Evolutionary conservation across 2,329 filamentous ascomycete species (phyloP).

Genomic region (Metarhizium brunneum): DNA sequence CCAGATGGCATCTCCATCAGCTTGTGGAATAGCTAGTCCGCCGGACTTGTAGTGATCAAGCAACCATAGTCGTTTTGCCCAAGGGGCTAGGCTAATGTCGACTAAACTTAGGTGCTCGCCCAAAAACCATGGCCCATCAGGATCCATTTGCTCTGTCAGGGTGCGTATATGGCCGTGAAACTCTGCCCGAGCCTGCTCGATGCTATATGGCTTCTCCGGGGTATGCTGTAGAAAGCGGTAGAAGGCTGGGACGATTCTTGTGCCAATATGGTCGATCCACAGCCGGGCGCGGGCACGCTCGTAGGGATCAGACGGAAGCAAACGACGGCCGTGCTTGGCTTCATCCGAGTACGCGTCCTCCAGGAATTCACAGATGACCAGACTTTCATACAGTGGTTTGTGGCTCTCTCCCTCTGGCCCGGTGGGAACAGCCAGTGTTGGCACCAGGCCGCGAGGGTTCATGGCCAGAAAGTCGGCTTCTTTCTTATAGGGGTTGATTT

Average conservation of each 20-base stretch:
- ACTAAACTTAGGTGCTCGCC: conserved; percentile 55
- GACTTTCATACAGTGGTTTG: conserved; percentile 63
- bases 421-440: conserved; percentile 49
- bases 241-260: conserved; percentile 58
- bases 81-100: conserved; percentile 64
- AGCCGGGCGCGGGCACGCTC: conserved; percentile 55
- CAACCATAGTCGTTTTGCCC: conserved; percentile 62
- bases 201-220: conserved; percentile 33
- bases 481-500: conserved; percentile 73
- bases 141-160: conserved; percentile 53
- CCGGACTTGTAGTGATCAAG: conserved; percentile 65
- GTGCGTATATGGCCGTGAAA: conserved; percentile 50
- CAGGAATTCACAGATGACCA: conserved; percentile 65
- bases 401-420: conserved; percentile 19
- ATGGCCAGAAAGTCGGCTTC: conserved; percentile 56
- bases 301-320: conserved; percentile 56
- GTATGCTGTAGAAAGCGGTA: conserved; percentile 54
- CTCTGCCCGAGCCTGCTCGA: conserved; percentile 46
- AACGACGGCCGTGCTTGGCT: conserved; percentile 27
- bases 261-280: conserved; percentile 66
- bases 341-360: conserved; percentile 57
- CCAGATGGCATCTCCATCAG: conserved; percentile 51
- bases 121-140: conserved; percentile 52
- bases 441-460: conserved; percentile 68
- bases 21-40: conserved; percentile 37